Evolutionary conservation across 139 green algal genomes (phyloP), one percentile per base, ranked within the genome.

Genomic region (Tetraselmis chui): DNA sequence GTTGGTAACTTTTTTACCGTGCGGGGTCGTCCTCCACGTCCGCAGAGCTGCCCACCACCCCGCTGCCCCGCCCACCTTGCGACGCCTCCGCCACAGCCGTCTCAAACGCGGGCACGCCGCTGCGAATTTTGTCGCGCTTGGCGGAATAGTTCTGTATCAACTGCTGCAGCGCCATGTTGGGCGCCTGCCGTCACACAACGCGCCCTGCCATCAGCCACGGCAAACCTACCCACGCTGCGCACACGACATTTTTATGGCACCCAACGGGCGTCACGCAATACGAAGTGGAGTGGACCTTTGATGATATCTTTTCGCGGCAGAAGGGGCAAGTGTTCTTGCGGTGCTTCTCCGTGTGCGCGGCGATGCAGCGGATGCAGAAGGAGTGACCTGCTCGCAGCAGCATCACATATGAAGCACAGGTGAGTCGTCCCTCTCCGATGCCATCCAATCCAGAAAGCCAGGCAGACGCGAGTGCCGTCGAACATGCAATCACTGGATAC

Each of bases 111-210:
- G 45, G 45, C 45, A 25, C 45, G 45, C 45, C 45, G 45, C 45
- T 67, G 45, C 45, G 45, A 2, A 29, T 29, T 23, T 29, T 28
- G 26, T 77, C 74, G 74, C 74, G 74, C 74, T 77, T 77, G 74
- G 74, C 74, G 26, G n/a, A 28, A 25, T 31, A 77, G 74, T 28
- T 29, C n/a, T 77, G 74, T 5, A 77, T 77, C 26, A 77, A 25
- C 74, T 77, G 74, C 74, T 77, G 74, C 74, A 77, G 74, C 74
- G 74, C 74, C 26, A 77, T 77, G 74, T 77, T 77, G 74, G 25
- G 74, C n/a, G 74, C 74, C n/a, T 29, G 74, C 74, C 2, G n/a
- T n/a, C n/a, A n/a, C n/a, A n/a, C n/a, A n/a, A n/a, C n/a, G n/a
- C n/a, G n/a, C n/a, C n/a, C n/a, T n/a, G n/a, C n/a, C n/a, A n/a